Base-by-base conservation (phyloP, 805 yeast genomes). In the Blastobotrys attinorum region DNA sequence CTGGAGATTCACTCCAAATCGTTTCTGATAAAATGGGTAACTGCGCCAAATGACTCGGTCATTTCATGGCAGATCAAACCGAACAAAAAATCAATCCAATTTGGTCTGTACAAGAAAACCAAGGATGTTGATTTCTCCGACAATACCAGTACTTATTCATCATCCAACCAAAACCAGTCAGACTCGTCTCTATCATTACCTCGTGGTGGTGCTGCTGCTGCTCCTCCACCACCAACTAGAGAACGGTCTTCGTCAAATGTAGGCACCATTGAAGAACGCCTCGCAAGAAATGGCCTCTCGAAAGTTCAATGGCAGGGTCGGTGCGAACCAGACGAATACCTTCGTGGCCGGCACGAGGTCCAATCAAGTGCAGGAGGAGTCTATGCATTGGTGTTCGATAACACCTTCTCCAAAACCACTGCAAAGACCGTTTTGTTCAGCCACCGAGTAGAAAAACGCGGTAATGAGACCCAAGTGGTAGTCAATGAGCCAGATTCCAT, bases 381-480 rank as follows among this genome's bases (percentile, higher is more conserved):
- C 55, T 83, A 75, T 63, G 97, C 96, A 0, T 84, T 90, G 59
- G 81, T 92, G 21, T 83, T 90, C 57, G 97, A 90, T 63, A 90
- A 90, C 64, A 83, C 95, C 0, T 86, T 88, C 54, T 82, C 96
- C 25, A 87, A 84, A 56, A 85, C 82, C 25, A 81, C 80, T 18
- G 79, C 87, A 38, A 92, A 90, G 61, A 86, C 83, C 47, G 78
- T 90, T 1, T 68, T 79, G 45, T 88, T 88, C 62, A 74, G 79
- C 43, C 75, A 72, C 37, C 66, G 66, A 44, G 62, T 65, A 4
- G 45, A 38, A 10, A 37, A n/a, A 5, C 36, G 21, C 4, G 36
- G 36, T 11, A 17, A 32, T 4, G 18, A 20, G 4, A 8, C 36
- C 13, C 16, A 15, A 3, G 33, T 17, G 11, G 8, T 17, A 3